phyloP scores from a whole-genome alignment of 805 yeast genomes.

The Yarrowia porcina region DNA sequence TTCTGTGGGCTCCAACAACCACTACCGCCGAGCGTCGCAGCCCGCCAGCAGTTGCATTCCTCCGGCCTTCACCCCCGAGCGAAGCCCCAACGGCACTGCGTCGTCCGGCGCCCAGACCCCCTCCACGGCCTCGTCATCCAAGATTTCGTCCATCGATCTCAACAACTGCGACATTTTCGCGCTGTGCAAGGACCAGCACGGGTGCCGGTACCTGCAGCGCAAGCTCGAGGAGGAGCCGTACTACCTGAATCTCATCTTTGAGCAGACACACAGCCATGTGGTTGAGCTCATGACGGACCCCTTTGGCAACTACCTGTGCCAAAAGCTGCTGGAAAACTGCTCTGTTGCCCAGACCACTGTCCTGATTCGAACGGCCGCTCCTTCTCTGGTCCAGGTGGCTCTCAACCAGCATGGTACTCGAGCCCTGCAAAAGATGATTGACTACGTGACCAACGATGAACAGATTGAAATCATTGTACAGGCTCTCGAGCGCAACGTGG shows the following conservation, averaged over 20 bases:
- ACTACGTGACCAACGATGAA: conserved; percentile 66
- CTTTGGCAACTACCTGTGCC: conserved; percentile 94
- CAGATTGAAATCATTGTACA: conserved; percentile 65
- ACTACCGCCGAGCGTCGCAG: conserved; percentile 6
- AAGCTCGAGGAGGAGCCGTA: conserved; percentile 59
- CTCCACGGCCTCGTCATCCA: conserved; percentile 34
- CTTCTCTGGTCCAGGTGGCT: conserved; percentile 74
- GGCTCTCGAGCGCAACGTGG: conserved; percentile 66
- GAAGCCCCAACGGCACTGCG: conserved; percentile 12
- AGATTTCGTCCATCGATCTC: conserved; percentile 47
- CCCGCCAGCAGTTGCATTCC: conserved; percentile 18
- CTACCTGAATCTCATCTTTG: conserved; percentile 56
- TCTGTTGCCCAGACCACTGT: conserved; percentile 63
- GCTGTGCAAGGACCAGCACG: conserved; percentile 93
- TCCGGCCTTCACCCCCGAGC: background rate
- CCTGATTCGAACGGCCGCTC: conserved; percentile 67
- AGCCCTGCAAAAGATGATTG: conserved; percentile 89
- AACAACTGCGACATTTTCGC: conserved; percentile 61
- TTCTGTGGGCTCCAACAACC: background rate
- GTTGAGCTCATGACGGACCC: conserved; percentile 85
- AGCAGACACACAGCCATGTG: conserved; percentile 72
- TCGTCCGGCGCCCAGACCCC: conserved; percentile 24
- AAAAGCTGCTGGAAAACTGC: conserved; percentile 80
- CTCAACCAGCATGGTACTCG: conserved; percentile 95
- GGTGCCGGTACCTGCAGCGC: conserved; percentile 87